phyloP scores from a whole-genome alignment of 768 basidiomycete species.

The Termitomyces sp. region DNA sequence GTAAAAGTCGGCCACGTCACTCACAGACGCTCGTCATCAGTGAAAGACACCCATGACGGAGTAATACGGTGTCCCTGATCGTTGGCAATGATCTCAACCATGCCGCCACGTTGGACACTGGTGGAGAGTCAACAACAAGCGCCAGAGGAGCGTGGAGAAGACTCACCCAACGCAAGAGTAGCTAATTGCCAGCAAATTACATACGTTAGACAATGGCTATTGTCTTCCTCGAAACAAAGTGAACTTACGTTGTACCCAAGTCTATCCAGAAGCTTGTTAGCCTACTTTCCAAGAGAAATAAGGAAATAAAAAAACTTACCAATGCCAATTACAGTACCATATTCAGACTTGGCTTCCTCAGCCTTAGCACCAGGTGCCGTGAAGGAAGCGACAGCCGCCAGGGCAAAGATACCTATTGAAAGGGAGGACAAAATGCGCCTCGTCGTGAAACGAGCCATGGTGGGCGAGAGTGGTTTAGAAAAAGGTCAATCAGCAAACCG shows the following conservation, averaged over 20 bases:
- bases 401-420: constrained; percentile 54
- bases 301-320: constrained; percentile 40
- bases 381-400: constrained; percentile 71
- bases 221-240: not conserved
- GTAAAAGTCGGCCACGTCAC: constrained; percentile 14
- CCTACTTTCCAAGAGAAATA: not conserved
- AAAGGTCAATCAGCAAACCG: constrained; percentile 12
- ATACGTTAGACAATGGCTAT: constrained; percentile 18
- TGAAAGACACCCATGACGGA: constrained; percentile 82
- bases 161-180: constrained; percentile 96
- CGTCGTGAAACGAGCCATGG: constrained; percentile 49
- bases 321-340: constrained; percentile 92
- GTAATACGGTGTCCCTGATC: constrained; percentile 90
- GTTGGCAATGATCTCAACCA: constrained; percentile 88
- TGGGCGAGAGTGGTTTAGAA: constrained; percentile 27
- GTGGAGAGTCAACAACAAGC: not conserved
- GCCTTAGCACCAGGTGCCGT: constrained; percentile 63
- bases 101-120: constrained; percentile 81
- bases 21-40: constrained; percentile 74
- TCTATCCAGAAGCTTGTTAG: constrained; percentile 40
- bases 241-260: constrained; percentile 82
- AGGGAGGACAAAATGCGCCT: constrained; percentile 54
- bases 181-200: constrained; percentile 34
- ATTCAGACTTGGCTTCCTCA: constrained; percentile 68
- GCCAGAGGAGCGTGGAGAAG: not conserved